Base-by-base conservation (phyloP, 2,329 filamentous ascomycete genomes). In the Aspergillus phoenicis region DNA sequence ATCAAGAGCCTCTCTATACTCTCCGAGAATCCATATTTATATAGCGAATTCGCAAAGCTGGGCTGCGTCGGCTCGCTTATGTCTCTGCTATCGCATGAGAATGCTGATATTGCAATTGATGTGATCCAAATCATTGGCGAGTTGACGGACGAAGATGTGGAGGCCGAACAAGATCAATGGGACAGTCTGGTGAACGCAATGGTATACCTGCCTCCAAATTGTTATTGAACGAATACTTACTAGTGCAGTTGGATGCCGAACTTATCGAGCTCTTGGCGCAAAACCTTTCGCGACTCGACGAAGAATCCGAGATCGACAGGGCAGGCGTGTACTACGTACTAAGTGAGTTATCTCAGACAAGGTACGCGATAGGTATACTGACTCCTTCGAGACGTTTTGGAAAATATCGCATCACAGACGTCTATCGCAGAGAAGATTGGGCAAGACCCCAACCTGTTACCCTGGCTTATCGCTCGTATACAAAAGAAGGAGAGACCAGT, bases 31-130 rank as follows among this genome's bases (percentile, higher is more conserved):
- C 85, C 93, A 3, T 89, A 91, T 62, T 83, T 97, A 20, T 97
- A 95, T 75, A 81, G 81, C 11, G 91, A 96, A 63, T 93, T 97
- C 70, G 88, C 89, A 33, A 88, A 87, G 66, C 81, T 93, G 55
- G 90, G 91, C 20, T 90, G 87, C 61, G 87, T 88, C 0, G 85
- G 79, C 4, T 93, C 89, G 58, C 77, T 99, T 54, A 91, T 96
- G 1, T 86, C 89, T 2, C 78, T 99, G 56, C 81, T 99, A 52
- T 89, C 94, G 15, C 95, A 99, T 74, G 95, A 99, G 70, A 99
- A 99, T 74, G 94, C 93, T 0, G 95, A 99, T 72, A 96, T 99
- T 66, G 93, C 95, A 10, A 96, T 98, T 69, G 91, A 90, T 64
- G 91, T 90, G 0, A 88, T 97, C 53, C 91, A 98, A 78, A 91